Base-by-base conservation (phyloP, 2,329 filamentous ascomycete species). In the Fusarium succisae region DNA sequence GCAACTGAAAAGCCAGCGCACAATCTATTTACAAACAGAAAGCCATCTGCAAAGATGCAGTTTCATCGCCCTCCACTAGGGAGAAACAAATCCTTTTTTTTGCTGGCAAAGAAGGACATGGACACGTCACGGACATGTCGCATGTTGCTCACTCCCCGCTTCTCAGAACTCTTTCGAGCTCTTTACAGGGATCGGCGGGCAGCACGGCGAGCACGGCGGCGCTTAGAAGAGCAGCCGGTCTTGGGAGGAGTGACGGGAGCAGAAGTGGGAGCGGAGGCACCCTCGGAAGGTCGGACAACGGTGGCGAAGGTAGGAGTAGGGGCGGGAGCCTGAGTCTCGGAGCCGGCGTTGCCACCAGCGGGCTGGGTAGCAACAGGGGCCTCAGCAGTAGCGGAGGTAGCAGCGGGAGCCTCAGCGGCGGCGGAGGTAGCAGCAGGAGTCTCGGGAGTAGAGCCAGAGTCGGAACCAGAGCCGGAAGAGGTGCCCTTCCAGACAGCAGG, bases 401-500 rank as follows among this genome's bases (percentile, higher is more conserved):
- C 69, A 35, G 69, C 57, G n/a, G 58, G 48, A 55, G 66, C 66
- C 35, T 62, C 54, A 18, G 57, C 48, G 61, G 45, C 47, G 37
- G 73, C 56, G 28, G 61, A 24, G 26, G 73, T 69, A 17, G 74
- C 63, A 17, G 63, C 51, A 39, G 66, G 65, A 6, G 66, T 41
- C 43, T 54, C 65, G 20, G 66, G 53, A 8, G 58, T 55, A 20
- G 69, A 59, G n/a, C 61, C 53, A 30, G 67, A 67, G 22, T 45
- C 63, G 7, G 66, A 71, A 26, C 74, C 50, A 20, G 74, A 70
- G 26, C 75, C 68, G 35, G 74, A 51, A 20, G 71, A 77, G 13
- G 55, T 58, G 6, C 65, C 66, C 56, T 69, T 54, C 79, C 80
- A 83, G 74, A 83, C 76, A 24, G 73, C 74, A 28, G 81, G 81